Percentiles rank a stretch among this genome's conserved stretches.
These are phyloP conservation scores for Lipomyces spencermartinsiae DNA, from an alignment of 805 yeast genomes.

Conservation along the genomic window DNA sequence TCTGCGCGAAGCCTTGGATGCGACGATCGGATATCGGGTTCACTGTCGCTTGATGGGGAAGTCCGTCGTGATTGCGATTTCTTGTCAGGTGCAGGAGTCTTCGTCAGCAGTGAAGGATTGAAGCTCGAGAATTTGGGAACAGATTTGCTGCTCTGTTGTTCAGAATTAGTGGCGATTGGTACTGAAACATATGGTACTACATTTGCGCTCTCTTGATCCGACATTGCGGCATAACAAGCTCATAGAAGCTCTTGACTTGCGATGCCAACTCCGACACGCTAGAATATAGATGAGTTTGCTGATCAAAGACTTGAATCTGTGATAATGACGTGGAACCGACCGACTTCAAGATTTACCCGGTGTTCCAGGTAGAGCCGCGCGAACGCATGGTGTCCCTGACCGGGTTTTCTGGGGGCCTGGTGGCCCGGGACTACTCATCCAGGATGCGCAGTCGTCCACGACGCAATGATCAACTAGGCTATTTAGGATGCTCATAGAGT, in stretches of 20 bases:
- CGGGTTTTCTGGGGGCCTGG: too few species aligned
- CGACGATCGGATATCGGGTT: background rate
- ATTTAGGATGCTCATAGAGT: too few species aligned
- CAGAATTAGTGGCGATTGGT: background rate
- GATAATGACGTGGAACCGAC: too few species aligned
- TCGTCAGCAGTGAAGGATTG: slow-evolving; percentile 15
- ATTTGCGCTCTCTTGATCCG: background rate
- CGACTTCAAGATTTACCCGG: too few species aligned
- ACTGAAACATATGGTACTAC: background rate
- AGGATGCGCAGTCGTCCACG: too few species aligned
- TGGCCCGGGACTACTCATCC: too few species aligned
- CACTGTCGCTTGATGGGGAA: background rate
- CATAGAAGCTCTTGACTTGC: background rate
- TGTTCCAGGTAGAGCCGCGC: too few species aligned
- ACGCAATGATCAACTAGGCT: background rate
- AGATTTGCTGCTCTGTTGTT: background rate
- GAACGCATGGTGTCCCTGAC: too few species aligned
- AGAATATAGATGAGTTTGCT: background rate
- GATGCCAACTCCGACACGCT: background rate
- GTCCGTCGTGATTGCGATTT: background rate
- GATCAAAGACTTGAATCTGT: too few species aligned
- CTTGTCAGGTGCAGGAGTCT: background rate
- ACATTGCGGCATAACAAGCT: background rate
- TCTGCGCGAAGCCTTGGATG: too few species aligned
- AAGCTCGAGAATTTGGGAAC: slow-evolving; percentile 35